Base-by-base conservation (phyloP, 2,329 filamentous ascomycete species). In the Cladosporium sp. region DNA sequence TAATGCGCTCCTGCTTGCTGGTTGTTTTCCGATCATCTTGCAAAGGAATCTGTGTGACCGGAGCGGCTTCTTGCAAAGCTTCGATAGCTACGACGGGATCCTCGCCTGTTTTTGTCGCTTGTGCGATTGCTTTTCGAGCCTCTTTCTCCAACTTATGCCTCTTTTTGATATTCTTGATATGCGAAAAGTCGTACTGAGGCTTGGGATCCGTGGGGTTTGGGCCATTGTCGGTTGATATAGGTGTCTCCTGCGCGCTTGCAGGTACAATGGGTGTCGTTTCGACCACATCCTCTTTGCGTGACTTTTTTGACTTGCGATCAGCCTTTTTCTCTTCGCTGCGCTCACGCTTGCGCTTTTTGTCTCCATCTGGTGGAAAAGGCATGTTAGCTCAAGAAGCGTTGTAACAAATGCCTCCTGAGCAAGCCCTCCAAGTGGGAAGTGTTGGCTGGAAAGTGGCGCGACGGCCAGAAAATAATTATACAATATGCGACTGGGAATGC, bases 401-500 rank as follows among this genome's bases (percentile, higher is more conserved):
- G 48, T 13, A 17, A 35, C 32, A 6, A 47, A 12, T 20, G 50
- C 35, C n/a, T 24, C 55, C 5, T 25, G 25, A 28, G 52, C 52
- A 22, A 19, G 28, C 6, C 66, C 48, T 49, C 68, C 73, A 3
- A 75, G 73, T 53, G 78, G 77, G 40, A 75, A 75, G 63, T 79
- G 78, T 53, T 76, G 74, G 28, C 74, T 71, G 62, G 80, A 78
- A 35, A 80, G 73, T 48, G 74, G 72, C 54, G 71, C 62, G 74
- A 58, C 50, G 55, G 36, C 39, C 52, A 20, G n/a, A n/a, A 19
- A 32, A 76, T 5, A 32, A 71, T 78, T 50, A 42, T 50, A 22
- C n/a, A 12, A 19, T 28, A 50, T 58, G 44, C 47, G 56, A 60
- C 39, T 40, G 47, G 47, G 51, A 57, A 42, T 44, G 25, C 24